These are phyloP conservation scores for Ascochyta lentis DNA, from an alignment of 2,329 filamentous ascomycete species.

Conservation along the genomic window DNA sequence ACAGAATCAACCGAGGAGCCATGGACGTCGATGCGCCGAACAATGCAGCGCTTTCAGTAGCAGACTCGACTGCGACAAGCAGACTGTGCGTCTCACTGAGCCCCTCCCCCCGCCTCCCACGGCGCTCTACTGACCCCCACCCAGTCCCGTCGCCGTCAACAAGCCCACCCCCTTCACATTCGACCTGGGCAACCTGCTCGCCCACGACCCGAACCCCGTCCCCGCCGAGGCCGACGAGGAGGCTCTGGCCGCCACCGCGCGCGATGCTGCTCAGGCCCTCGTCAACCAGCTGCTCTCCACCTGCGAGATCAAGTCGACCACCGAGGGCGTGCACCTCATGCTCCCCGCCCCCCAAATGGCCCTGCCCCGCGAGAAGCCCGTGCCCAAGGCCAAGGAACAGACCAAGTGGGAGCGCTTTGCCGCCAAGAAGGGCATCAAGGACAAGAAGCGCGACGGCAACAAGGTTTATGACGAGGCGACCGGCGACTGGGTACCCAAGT, in stretches of 20 bases:
- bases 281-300: slow-evolving; percentile 94
- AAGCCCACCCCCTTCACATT: slow-evolving; percentile 92
- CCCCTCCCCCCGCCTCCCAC: slow-evolving; percentile 5
- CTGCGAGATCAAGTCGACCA: slow-evolving; percentile 75
- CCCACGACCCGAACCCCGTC: slow-evolving; percentile 85
- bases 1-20: slow-evolving; percentile 40
- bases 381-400: slow-evolving; percentile 79
- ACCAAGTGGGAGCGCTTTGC: slow-evolving; percentile 98
- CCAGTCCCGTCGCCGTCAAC: slow-evolving; percentile 51
- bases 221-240: slow-evolving; percentile 66
- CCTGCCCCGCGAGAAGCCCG: slow-evolving; percentile 89
- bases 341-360: slow-evolving; percentile 74
- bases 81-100: slow-evolving; percentile 35
- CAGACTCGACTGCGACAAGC: slow-evolving; percentile 42
- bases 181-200: slow-evolving; percentile 86
- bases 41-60: slow-evolving; percentile 38
- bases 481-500: slow-evolving; percentile 90
- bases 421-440: slow-evolving; percentile 94
- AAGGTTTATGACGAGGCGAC: slow-evolving; percentile 82
- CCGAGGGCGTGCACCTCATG: slow-evolving; percentile 75
- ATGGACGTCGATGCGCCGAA: slow-evolving; percentile 38
- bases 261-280: slow-evolving; percentile 88
- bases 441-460: slow-evolving; percentile 82
- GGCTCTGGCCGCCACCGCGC: slow-evolving; percentile 74
- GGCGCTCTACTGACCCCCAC: slow-evolving; percentile 13